Percentiles rank a stretch among this genome's conserved stretches.
These are phyloP conservation scores for Nothomitra cinnamomea DNA, from an alignment of 2,329 filamentous ascomycete species.

Conservation along the genomic window DNA sequence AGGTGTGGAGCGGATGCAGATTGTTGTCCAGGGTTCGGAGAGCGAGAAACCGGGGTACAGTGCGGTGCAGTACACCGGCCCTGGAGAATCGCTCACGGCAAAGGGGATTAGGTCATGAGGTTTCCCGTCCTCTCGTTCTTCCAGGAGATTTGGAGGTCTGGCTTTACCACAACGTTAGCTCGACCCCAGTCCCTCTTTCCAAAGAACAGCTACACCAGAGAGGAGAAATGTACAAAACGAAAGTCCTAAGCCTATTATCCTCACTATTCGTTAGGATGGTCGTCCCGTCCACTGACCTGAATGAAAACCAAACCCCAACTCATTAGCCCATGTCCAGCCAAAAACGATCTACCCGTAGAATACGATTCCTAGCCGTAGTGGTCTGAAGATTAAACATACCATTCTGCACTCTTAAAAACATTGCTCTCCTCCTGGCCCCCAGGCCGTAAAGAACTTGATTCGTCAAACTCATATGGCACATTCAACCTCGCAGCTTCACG, in stretches of 20 bases:
- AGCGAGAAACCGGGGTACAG: conserved; percentile 38
- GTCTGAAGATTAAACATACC: conserved; percentile 16
- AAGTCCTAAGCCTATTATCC: conserved; percentile 33
- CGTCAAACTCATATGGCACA: neutral
- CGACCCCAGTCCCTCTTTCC: neutral
- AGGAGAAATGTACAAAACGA: conserved; percentile 29
- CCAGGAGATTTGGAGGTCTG: conserved; percentile 31
- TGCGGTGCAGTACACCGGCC: conserved; percentile 35
- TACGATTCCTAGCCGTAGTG: too few relatives aligned
- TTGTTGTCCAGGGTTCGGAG: conserved; percentile 26
- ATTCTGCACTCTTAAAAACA: conserved; percentile 30
- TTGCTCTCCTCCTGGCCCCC: conserved; percentile 10
- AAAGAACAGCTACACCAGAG: neutral
- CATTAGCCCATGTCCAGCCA: neutral
- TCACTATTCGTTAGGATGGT: conserved; percentile 36
- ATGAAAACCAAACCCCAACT: neutral
- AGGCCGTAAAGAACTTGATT: neutral
- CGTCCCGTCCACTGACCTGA: conserved; percentile 37
- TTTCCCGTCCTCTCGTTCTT: conserved; percentile 15
- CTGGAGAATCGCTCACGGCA: conserved; percentile 26
- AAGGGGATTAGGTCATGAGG: conserved; percentile 27
- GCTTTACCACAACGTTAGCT: conserved; percentile 2
- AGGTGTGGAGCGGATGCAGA: conserved; percentile 11
- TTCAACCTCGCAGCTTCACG: neutral
- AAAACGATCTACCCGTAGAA: too few relatives aligned